Evolutionary conservation across 2,329 filamentous ascomycete genomes (phyloP).

Genomic region (Pestalotiopsis sp.): DNA sequence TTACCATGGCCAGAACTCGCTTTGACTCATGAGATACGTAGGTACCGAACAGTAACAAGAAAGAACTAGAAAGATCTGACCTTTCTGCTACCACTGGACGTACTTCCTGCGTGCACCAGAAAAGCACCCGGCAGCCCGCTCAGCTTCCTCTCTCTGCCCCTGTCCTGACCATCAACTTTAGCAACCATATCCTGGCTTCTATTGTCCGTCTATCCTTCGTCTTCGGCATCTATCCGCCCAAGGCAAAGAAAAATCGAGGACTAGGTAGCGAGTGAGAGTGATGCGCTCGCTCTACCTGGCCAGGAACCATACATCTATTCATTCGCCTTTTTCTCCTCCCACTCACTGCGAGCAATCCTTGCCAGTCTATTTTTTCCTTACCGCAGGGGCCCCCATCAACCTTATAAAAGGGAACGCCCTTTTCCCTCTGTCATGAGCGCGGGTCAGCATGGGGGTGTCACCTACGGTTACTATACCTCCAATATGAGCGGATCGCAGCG

Average conservation of each 20-base stretch:
- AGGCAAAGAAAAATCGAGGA: not conserved
- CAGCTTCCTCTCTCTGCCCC: not conserved
- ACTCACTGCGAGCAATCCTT: not conserved
- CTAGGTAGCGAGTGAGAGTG: not conserved
- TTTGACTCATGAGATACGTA: no score
- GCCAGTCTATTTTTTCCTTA: not conserved
- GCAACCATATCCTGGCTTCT: not conserved
- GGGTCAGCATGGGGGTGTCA: not conserved
- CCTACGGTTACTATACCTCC: not conserved
- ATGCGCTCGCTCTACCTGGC: not conserved
- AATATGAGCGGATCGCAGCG: not conserved
- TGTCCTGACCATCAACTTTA: not conserved
- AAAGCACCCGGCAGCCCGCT: not conserved
- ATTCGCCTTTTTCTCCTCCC: not conserved
- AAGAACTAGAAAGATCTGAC: not conserved
- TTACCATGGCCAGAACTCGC: not conserved
- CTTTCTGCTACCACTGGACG: not conserved
- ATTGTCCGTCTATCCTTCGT: not conserved
- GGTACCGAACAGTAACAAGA: not conserved
- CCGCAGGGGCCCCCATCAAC: not conserved
- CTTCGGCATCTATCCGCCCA: not conserved
- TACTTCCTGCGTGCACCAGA: not conserved
- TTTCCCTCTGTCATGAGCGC: not conserved
- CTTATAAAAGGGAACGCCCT: not conserved
- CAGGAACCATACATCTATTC: not conserved